Conservation (phyloP, 2,329 filamentous ascomycete species). For the Colletotrichum musicola region DNA sequence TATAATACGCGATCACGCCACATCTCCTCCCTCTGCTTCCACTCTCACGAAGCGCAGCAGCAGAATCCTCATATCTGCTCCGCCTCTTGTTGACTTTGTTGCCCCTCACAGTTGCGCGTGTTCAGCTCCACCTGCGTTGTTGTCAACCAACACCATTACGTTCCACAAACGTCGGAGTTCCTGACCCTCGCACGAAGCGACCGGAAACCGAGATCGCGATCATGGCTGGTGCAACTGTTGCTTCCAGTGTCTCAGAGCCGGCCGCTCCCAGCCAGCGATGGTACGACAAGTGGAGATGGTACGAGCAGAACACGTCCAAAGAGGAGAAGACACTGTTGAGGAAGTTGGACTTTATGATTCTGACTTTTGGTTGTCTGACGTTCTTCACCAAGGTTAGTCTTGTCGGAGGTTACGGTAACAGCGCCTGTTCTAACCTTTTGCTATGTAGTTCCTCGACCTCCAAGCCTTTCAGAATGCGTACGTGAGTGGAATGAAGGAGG, state of each 20-base stretch:
- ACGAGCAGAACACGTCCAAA: constrained; percentile 39
- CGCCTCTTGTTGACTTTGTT: neutral
- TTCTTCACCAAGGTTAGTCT: constrained; percentile 65
- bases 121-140: constrained; percentile 22
- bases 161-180: neutral
- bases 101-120: too few species aligned
- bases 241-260: neutral
- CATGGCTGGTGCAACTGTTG: constrained; percentile 20
- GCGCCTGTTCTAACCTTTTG: neutral
- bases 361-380: constrained; percentile 72
- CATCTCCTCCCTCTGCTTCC: neutral
- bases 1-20: constrained; percentile 32
- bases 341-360: constrained; percentile 74
- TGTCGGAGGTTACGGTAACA: neutral
- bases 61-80: constrained; percentile 19
- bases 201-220: neutral
- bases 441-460: constrained; percentile 10
- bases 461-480: constrained; percentile 50
- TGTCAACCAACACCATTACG: neutral
- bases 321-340: constrained; percentile 60
- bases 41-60: constrained; percentile 16
- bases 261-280: neutral
- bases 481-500: constrained; percentile 53
- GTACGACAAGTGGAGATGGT: constrained; percentile 30
- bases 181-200: neutral